phyloP scores from a whole-genome alignment of 2,329 filamentous ascomycete species.

The Colletotrichum siamense region DNA sequence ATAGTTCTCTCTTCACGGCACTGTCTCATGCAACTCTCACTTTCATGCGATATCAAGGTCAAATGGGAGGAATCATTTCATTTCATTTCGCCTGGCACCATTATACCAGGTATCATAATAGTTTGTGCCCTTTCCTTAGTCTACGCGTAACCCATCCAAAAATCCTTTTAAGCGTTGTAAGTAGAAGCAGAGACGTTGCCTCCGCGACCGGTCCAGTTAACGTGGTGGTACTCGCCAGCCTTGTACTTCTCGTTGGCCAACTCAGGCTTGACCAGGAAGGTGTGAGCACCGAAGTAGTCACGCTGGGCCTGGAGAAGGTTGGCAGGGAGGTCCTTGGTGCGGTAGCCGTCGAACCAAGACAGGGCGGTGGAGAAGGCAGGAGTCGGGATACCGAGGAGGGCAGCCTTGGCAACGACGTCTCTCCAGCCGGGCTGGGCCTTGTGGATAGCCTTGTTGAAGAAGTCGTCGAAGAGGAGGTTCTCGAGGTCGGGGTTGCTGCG shows the following conservation, averaged over 20 bases:
- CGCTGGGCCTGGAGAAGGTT: slow-evolving; percentile 98
- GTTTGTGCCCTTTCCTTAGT: slow-evolving; percentile 14
- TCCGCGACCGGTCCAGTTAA: slow-evolving; percentile 99
- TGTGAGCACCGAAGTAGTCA: slow-evolving; percentile 98
- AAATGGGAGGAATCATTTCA: slow-evolving; percentile 18
- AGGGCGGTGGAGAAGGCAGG: slow-evolving; percentile 97
- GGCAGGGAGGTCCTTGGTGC: slow-evolving; percentile 94
- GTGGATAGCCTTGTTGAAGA: slow-evolving; percentile 99
- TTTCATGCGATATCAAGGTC: rapidly evolving
- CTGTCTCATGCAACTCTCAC: rapidly evolving
- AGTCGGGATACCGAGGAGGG: slow-evolving; percentile 92
- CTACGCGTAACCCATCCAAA: slow-evolving; percentile 13
- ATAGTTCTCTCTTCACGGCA: rapidly evolving
- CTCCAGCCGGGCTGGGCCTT: slow-evolving; percentile 92
- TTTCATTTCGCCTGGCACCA: slow-evolving; percentile 18
- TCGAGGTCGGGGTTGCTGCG: slow-evolving; percentile 92
- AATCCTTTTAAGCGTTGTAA: slow-evolving; percentile 81
- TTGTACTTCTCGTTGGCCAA: slow-evolving; percentile 79
- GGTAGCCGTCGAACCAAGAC: slow-evolving; percentile 98
- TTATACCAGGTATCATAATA: slow-evolving; percentile 19
- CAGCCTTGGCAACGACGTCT: slow-evolving; percentile 89
- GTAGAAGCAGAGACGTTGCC: slow-evolving; percentile 97
- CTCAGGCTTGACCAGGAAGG: slow-evolving; percentile 88
- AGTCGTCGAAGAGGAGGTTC: slow-evolving; percentile 98
- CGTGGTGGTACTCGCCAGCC: slow-evolving; percentile 88